These are phyloP conservation scores for Rhizopogon roseolus DNA, from an alignment of 768 basidiomycete genomes.

Conservation along the genomic window DNA sequence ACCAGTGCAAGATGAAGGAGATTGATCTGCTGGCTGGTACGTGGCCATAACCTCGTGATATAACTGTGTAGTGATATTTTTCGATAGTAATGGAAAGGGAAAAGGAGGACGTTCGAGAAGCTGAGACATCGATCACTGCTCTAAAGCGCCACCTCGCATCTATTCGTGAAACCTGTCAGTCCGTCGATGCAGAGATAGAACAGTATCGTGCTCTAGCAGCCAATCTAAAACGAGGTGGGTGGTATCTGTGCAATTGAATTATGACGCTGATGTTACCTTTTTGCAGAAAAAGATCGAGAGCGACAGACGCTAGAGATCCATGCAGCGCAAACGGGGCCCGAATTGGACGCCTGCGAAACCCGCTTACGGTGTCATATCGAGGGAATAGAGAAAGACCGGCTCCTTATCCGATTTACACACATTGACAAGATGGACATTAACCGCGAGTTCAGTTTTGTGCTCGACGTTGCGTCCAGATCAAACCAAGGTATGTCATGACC, in stretches of 20 bases:
- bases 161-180: conserved; percentile 52
- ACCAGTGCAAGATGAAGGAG: conserved; percentile 72
- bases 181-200: conserved; percentile 67
- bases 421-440: conserved; percentile 55
- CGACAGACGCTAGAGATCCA: conserved; percentile 47
- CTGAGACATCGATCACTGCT: conserved; percentile 53
- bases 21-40: conserved; percentile 75
- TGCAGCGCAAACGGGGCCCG: conserved; percentile 47
- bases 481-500: conserved; percentile 56
- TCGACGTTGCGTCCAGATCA: conserved; percentile 60
- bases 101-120: conserved; percentile 68
- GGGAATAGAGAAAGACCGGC: conserved; percentile 66
- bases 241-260: not conserved
- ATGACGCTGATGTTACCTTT: not conserved
- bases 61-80: not conserved
- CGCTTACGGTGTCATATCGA: conserved; percentile 65
- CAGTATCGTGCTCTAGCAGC: conserved; percentile 59
- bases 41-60: conserved; percentile 15
- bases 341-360: conserved; percentile 53
- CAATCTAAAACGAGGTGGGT: conserved; percentile 62
- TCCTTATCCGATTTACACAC: conserved; percentile 69
- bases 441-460: conserved; percentile 66
- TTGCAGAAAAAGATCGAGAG: conserved; percentile 66
- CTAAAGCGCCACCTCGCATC: conserved; percentile 65
- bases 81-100: conserved; percentile 58